These are phyloP conservation scores for Aspergillus ellipticus DNA, from an alignment of 495 filamentous ascomycete genomes.

Conservation along the genomic window DNA sequence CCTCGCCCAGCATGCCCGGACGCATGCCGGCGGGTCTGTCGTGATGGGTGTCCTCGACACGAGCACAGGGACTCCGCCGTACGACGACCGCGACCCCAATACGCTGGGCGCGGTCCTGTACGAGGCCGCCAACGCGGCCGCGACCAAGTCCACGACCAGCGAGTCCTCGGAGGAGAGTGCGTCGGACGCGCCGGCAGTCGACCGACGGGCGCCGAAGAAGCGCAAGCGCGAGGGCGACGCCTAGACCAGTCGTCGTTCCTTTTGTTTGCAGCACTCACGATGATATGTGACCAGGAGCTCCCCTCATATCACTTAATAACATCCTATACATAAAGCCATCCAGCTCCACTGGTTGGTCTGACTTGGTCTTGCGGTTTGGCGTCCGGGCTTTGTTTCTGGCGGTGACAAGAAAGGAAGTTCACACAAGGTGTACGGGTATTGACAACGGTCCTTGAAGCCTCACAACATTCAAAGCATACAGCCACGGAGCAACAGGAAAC, in stretches of 20 bases:
- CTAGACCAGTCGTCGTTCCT: constrained; percentile 19
- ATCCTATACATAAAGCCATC: constrained; percentile 10
- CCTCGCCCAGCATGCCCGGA: constrained; percentile 90
- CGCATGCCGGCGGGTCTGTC: constrained; percentile 85
- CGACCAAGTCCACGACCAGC: constrained; percentile 54
- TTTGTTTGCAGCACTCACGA: constrained; percentile 27
- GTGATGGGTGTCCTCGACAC: constrained; percentile 81
- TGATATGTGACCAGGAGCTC: constrained; percentile 47
- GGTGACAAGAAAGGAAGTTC: constrained; percentile 21
- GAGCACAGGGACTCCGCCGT: constrained; percentile 48
- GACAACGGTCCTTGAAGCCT: not conserved
- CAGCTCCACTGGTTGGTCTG: constrained; percentile 14
- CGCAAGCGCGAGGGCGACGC: constrained; percentile 61
- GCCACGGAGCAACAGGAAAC: not conserved
- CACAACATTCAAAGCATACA: not conserved
- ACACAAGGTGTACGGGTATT: constrained; percentile 28
- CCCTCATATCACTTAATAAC: constrained; percentile 23
- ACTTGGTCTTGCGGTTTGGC: constrained; percentile 38
- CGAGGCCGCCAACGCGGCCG: constrained; percentile 65
- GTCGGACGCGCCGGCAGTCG: constrained; percentile 40
- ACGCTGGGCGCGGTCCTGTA: constrained; percentile 70
- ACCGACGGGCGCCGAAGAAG: constrained; percentile 63
- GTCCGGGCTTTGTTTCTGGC: constrained; percentile 38
- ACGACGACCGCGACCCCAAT: constrained; percentile 57
- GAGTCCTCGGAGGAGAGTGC: constrained; percentile 40